Evolutionary conservation across 2,329 filamentous ascomycete species (phyloP), one percentile per base, ranked within the genome.

Genomic region (Trichoderma aggressivum): DNA sequence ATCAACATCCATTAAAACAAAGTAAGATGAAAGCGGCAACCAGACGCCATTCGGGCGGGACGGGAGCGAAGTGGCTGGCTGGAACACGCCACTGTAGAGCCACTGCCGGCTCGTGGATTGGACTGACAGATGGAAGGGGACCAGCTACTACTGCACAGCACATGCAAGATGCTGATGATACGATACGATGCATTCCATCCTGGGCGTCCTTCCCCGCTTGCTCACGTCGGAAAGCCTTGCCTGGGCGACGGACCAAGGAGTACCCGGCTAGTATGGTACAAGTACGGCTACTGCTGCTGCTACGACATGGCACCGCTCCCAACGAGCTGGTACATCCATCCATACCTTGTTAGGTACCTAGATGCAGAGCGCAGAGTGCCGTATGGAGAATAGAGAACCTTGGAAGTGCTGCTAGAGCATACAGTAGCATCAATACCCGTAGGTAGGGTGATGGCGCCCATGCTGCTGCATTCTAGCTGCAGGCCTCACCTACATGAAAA

Each of bases 111-210:
- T 28, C 32, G 18, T 47, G 43, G 56, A 34, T 34, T 71, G 43
- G 56, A 53, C 43, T 60, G 65, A 47, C 56, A 53, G 65, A 30
- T 59, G 24, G 56, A 50, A n/a, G 43, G 43, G 43, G 63, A 34
- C 50, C 26, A 58, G 28, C 59, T 62, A 70, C 60, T 70, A n/a
- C n/a, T n/a, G n/a, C n/a, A n/a, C n/a, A n/a, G 50, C 68, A 70
- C 61, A 58, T 67, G 62, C 56, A 39, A 66, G 63, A 71, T 66
- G 53, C 43, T 71, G 55, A 55, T 55, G 53, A 53, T 60, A 53
- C 43, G 66, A 62, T 62, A 50, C 67, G 56, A 70, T 70, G 67
- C 67, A 70, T 62, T 70, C 67, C 67, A 56, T n/a, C 43, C 67
- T 24, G 24, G 24, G 55, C 50, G 36, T 16, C 18, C 30, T 39